Evolutionary conservation across 805 yeast species (phyloP), one percentile per base, ranked within the genome.

Genomic region (Yarrowia bubula): DNA sequence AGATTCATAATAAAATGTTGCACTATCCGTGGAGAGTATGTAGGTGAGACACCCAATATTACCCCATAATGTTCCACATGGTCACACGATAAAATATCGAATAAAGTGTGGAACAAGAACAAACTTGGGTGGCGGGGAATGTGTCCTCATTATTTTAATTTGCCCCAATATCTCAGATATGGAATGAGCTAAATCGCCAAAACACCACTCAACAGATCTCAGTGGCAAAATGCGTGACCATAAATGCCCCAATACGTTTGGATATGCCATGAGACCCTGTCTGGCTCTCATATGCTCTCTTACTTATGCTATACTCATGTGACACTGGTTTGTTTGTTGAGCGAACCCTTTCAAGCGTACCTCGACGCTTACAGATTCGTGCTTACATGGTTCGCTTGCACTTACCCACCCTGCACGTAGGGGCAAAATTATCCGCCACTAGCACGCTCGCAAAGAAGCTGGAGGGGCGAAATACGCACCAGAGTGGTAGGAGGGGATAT

Each of bases 121-220:
- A 22, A 22, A 22, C 28, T 22, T 22, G 28, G 28, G 28, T 35
- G 38, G 38, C 13, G 38, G 38, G 38, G 38, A 35, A 10, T 35
- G 13, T 35, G 13, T 35, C 38, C 13, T 2, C 38, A 35, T 11
- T 11, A n/a, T 35, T 35, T 35, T 35, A 11, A 11, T 7, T 44
- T 18, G 33, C 55, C 55, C 55, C 41, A 48, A 48, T 48, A 48
- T 18, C 33, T 13, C 17, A 33, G 6, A 11, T 48, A 48, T 48
- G 55, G 53, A 47, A 22, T 4, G 53, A 47, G 53, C 53, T 47
- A 47, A 47, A 47, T 11, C 17, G 39, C 31, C 53, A n/a, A 46
- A 32, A 46, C 50, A 46, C 35, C 15, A 47, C 55, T 41, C 55
- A 48, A 48, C 55, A 48, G 17, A 18, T 15, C 28, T 35, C 13